Conservation (phyloP, 805 yeast species). For the Kuraishia molischiana region DNA sequence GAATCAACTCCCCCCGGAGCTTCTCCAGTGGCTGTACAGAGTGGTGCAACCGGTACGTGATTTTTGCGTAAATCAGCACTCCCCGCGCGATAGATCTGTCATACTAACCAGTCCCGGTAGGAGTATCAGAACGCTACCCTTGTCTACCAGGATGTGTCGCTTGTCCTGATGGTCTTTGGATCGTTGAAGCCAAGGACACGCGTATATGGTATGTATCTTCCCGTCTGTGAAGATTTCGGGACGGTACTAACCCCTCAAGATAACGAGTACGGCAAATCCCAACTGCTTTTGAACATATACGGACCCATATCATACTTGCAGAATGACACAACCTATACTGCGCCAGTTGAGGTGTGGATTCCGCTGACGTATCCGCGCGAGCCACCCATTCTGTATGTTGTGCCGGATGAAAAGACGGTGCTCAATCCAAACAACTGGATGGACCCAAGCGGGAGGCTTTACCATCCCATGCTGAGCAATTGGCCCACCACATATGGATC, state of each 20-base stretch:
- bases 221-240: not conserved
- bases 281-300: slow-evolving; percentile 50
- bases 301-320: slow-evolving; percentile 40
- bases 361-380: slow-evolving; percentile 62
- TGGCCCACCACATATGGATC: slow-evolving; percentile 30
- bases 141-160: slow-evolving; percentile 53
- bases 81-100: no score
- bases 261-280: slow-evolving; percentile 44
- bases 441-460: slow-evolving; percentile 63
- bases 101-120: slow-evolving; percentile 6
- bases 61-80: no score
- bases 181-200: slow-evolving; percentile 63
- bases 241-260: slow-evolving; percentile 13
- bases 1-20: slow-evolving; percentile 24
- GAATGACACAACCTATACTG: slow-evolving; percentile 20
- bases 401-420: slow-evolving; percentile 33
- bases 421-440: slow-evolving; percentile 55
- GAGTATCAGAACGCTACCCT: slow-evolving; percentile 51
- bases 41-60: slow-evolving; percentile 39
- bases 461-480: slow-evolving; percentile 54
- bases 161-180: slow-evolving; percentile 38
- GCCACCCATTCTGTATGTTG: slow-evolving; percentile 59
- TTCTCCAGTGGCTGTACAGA: slow-evolving; percentile 48
- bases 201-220: slow-evolving; percentile 26
- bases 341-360: slow-evolving; percentile 68